These are phyloP conservation scores for Endocarpon pusillum DNA, from an alignment of 495 filamentous ascomycete species.

Conservation along the genomic window DNA sequence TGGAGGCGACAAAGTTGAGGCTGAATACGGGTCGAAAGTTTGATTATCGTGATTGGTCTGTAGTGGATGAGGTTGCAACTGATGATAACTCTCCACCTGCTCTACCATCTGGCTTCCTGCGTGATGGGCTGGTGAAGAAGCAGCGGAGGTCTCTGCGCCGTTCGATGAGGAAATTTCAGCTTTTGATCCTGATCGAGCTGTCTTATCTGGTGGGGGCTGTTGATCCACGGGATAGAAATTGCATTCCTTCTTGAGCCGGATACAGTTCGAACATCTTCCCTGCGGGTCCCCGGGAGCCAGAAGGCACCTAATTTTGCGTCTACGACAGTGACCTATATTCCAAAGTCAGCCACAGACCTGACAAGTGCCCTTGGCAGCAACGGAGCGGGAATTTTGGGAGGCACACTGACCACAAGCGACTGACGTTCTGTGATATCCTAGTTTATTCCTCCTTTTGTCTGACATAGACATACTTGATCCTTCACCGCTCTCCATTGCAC, in stretches of 20 bases:
- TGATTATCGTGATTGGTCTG: not conserved
- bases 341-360: constrained; percentile 8
- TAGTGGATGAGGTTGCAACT: not conserved
- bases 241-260: constrained; percentile 89
- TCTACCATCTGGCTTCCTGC: not conserved
- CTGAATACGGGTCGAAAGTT: not conserved
- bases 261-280: constrained; percentile 87
- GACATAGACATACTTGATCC: constrained; percentile 29
- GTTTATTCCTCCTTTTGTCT: constrained; percentile 88
- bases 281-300: constrained; percentile 59
- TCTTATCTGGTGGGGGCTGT: constrained; percentile 43
- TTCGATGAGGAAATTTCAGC: constrained; percentile 24
- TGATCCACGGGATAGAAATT: constrained; percentile 88
- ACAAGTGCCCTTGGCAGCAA: too few species aligned
- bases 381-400: not conserved
- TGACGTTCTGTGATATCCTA: constrained; percentile 93
- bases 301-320: constrained; percentile 89
- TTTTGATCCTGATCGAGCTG: constrained; percentile 28
- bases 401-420: constrained; percentile 82
- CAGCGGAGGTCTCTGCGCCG: constrained; percentile 20
- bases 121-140: not conserved
- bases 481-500: constrained; percentile 29
- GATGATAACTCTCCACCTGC: not conserved
- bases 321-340: constrained; percentile 50
- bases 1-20: too few species aligned